Evolutionary conservation across 2,329 filamentous ascomycete species (phyloP).

Genomic region (Neopestalotiopsis clavispora): DNA sequence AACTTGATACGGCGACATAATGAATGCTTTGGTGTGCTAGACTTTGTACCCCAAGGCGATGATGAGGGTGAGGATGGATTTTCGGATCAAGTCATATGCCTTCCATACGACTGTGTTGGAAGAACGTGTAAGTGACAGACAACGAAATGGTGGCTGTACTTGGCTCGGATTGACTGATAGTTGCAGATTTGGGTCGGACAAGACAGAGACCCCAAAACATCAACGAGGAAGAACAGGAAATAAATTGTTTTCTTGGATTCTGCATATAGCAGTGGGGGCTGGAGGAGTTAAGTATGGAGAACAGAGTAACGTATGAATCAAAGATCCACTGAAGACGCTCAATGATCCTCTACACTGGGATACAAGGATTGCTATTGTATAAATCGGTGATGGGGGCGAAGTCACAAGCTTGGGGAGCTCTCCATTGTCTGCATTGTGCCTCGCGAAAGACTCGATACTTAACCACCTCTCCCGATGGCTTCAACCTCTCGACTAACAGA

Average conservation of each 20-base stretch:
- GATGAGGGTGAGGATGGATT: neutral
- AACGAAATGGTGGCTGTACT: neutral
- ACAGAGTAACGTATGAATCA: neutral
- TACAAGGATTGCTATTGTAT: neutral
- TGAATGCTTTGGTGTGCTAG: neutral
- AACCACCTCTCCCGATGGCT: constrained; percentile 3
- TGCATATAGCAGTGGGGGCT: constrained; percentile 5
- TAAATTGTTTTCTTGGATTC: neutral
- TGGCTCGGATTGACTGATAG: neutral
- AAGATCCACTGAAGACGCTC: neutral
- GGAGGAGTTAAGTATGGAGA: constrained; percentile 7
- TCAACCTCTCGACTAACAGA: neutral
- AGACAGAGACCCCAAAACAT: neutral
- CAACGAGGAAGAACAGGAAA: neutral
- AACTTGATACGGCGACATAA: neutral
- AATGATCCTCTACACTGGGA: constrained; percentile 1
- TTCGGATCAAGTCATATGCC: neutral
- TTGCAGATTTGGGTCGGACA: neutral
- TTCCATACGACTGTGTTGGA: neutral
- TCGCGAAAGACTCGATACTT: constrained; percentile 4
- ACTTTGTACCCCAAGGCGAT: no score
- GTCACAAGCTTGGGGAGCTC: constrained; percentile 6
- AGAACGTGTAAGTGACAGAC: neutral
- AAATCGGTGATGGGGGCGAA: neutral
- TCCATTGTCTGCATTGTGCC: neutral